Conservation (phyloP, 2,329 filamentous ascomycete species). For the Chrysoporthe puriensis region DNA sequence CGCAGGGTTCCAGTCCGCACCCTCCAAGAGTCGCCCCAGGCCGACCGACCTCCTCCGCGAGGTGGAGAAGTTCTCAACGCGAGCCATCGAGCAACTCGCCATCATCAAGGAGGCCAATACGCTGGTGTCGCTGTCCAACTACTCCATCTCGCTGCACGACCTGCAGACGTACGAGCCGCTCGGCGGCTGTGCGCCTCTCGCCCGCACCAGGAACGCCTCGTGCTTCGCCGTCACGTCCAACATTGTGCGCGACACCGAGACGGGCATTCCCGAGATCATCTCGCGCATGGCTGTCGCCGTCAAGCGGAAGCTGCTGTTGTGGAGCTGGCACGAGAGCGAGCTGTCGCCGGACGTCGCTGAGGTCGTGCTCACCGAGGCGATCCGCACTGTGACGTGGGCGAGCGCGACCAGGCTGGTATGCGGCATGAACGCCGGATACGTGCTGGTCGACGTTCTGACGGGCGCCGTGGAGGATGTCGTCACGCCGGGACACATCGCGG, state of each 20-base stretch:
- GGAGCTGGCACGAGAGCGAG: conserved; percentile 97
- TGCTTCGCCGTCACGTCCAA: conserved; percentile 94
- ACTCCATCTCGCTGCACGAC: conserved; percentile 87
- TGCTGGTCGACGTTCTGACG: conserved; percentile 82
- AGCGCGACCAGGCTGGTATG: conserved; percentile 84
- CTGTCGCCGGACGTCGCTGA: conserved; percentile 71
- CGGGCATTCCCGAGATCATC: conserved; percentile 89
- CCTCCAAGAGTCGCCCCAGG: conserved; percentile 37
- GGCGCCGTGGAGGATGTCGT: conserved; percentile 76
- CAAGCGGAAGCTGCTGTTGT: conserved; percentile 85
- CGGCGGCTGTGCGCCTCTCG: conserved; percentile 56
- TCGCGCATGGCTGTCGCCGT: conserved; percentile 89
- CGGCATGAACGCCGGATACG: conserved; percentile 89
- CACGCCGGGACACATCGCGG: conserved; percentile 73
- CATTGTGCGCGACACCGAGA: conserved; percentile 85
- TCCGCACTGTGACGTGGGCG: conserved; percentile 90
- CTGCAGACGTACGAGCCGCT: conserved; percentile 81
- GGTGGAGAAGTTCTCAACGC: conserved; percentile 89
- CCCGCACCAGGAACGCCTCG: conserved; percentile 83
- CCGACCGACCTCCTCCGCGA: conserved; percentile 87
- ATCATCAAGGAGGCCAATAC: conserved; percentile 94
- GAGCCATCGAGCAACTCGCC: conserved; percentile 89
- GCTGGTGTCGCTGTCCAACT: conserved; percentile 88
- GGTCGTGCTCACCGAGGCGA: conserved; percentile 77
- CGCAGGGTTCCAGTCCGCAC: conserved; percentile 31